Conservation (phyloP, 345 rosid species). For the Eucalyptus decipiens region DNA sequence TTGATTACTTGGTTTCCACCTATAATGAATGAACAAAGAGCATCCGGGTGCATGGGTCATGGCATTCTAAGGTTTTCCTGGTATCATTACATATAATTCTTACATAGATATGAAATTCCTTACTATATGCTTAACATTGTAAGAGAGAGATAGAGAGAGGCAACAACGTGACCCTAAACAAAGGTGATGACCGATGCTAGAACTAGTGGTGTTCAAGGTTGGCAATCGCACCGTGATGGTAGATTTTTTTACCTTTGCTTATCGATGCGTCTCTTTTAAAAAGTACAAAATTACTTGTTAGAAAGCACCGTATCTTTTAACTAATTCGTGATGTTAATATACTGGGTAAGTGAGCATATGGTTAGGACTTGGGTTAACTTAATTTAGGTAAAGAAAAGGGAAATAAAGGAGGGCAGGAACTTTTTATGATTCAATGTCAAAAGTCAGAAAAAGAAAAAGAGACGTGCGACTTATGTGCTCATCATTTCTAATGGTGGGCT, state of each 20-base stretch:
- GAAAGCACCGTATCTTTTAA: not conserved
- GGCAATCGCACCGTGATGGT: rapidly evolving
- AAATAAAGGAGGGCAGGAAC: not conserved
- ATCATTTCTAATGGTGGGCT: not conserved
- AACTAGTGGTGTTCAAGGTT: not conserved
- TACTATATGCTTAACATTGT: not conserved
- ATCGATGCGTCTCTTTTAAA: not conserved
- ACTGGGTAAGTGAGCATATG: not conserved
- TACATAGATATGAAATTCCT: not conserved
- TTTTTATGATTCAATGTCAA: not conserved
- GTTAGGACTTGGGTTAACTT: not conserved
- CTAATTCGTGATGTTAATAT: not conserved
- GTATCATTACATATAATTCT: not conserved
- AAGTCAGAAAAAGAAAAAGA: not conserved
- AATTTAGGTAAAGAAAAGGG: not conserved
- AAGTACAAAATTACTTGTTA: not conserved
- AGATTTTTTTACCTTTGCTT: not conserved
- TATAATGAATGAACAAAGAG: not conserved
- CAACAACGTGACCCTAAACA: not conserved
- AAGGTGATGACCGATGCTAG: not conserved
- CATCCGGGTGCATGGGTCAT: not conserved
- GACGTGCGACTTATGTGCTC: not conserved
- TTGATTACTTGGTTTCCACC: not conserved
- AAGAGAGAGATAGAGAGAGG: not conserved
- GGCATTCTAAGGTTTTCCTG: not conserved